phyloP scores from a whole-genome alignment of 352 stramenopile genomes.

The Paralagenidium karlingii region DNA sequence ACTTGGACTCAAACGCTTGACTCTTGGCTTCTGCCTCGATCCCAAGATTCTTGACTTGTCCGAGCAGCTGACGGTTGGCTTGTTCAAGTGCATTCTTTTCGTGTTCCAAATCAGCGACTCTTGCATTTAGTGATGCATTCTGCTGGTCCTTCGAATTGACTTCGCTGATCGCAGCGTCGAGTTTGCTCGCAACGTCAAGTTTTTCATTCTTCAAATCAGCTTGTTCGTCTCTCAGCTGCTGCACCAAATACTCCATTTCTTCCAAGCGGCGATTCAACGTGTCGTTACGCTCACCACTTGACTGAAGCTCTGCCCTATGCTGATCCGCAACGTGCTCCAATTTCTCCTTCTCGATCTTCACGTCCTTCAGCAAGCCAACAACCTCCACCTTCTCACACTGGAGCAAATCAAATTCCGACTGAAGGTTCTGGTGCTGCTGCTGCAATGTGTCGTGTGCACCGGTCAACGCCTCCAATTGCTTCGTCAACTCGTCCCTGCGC shows the following conservation, averaged over 20 bases:
- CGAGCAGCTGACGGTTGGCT: conserved; percentile 13
- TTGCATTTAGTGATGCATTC: conserved; percentile 11
- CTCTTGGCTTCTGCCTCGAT: conserved; percentile 9
- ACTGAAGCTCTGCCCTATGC: conserved; percentile 4
- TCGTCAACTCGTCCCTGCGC: too few species aligned
- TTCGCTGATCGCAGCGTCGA: neutral
- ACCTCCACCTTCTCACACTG: conserved; percentile 11
- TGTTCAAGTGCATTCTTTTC: conserved; percentile 8
- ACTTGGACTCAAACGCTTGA: too few species aligned
- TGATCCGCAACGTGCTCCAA: conserved; percentile 1
- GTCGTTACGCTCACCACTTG: too few species aligned
- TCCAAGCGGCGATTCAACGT: too few species aligned
- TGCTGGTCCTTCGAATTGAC: neutral
- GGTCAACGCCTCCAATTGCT: too few species aligned
- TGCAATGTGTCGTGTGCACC: too few species aligned
- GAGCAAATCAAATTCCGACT: too few species aligned
- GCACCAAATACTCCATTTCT: conserved; percentile 8
- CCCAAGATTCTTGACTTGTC: conserved; percentile 15
- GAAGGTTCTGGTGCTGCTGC: too few species aligned
- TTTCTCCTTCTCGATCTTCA: conserved; percentile 11
- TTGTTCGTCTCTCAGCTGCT: too few species aligned
- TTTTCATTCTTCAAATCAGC: conserved; percentile 5
- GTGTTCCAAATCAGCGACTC: conserved; percentile 16
- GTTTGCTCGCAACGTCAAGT: neutral
- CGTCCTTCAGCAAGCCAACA: conserved; percentile 5